Conservation (phyloP, 78 protist genomes). For the Dictyostelium firmibasis region DNA sequence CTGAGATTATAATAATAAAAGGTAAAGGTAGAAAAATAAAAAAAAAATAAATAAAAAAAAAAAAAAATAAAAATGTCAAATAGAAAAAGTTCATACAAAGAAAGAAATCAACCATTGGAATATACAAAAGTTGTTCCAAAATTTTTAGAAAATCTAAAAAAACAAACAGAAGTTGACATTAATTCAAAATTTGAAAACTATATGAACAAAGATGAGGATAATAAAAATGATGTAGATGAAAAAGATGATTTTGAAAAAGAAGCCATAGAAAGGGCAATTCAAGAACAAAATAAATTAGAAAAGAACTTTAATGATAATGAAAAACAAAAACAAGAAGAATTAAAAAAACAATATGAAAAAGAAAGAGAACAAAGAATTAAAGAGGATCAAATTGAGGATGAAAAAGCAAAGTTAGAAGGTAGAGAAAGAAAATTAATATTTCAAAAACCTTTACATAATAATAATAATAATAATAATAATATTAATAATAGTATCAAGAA, state of each 20-base stretch:
- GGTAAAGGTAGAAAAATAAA: background rate
- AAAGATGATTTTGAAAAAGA: slow-evolving; percentile 36
- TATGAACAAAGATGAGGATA: slow-evolving; percentile 16
- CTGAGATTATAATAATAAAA: background rate
- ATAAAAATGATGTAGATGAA: background rate
- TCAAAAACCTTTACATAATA: slow-evolving; percentile 2
- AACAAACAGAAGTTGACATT: slow-evolving; percentile 18
- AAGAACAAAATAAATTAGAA: background rate
- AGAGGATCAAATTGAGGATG: slow-evolving; percentile 22
- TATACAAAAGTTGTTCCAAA: slow-evolving; percentile 38
- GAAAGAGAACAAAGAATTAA: background rate
- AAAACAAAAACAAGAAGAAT: background rate
- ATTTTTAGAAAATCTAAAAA: slow-evolving; percentile 31
- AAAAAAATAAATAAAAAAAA: background rate
- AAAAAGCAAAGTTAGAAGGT: slow-evolving; percentile 10
- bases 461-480: background rate
- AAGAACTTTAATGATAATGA: background rate
- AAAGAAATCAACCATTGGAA: slow-evolving; percentile 1
- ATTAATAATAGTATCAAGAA: too few relatives aligned
- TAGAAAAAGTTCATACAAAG: background rate
- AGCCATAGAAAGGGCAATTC: slow-evolving; percentile 19
- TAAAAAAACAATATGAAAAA: background rate
- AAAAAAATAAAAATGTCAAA: background rate
- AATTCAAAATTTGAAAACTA: slow-evolving; percentile 49
- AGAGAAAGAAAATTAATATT: slow-evolving; percentile 19